Base-by-base conservation (phyloP, 768 basidiomycete species). In the Agaricus blazei region DNA sequence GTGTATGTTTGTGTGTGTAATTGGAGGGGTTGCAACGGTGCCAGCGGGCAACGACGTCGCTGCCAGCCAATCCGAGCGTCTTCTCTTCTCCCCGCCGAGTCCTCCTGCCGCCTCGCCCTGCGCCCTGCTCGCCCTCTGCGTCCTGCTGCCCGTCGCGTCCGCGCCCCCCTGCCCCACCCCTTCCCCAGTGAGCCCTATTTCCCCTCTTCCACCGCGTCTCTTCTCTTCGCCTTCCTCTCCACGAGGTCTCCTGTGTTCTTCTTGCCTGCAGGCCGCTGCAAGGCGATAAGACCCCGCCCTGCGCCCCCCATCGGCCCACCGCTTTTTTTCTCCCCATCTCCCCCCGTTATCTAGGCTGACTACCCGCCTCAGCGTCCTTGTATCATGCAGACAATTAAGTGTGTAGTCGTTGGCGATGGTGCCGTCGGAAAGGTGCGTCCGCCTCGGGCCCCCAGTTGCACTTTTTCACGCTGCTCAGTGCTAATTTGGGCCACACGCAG, bases 341-440 rank as follows among this genome's bases (percentile, higher is more conserved):
- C 15, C 48, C 53, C 24, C 61, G 52, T 48, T 59, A 52, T 57
- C 38, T 54, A 57, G 58, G 42, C 38, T 58, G 47, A 46, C 48
- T 57, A 7, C 56, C 56, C 62, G 31, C 24, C 37, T 40, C 62
- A 59, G 59, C 52, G 51, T 59, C 57, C 54, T 54, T 56, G 54
- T 50, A 58, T 50, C 59, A 96, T 96, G 93, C 93, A 97, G 70
- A 97, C 94, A 53, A 97, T 96, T 71, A 96, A 97, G 76, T 95
- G 93, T 73, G 93, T 96, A 68, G 94, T 94, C 54, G 94, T 96
- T 62, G 93, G 93, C 67, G 94, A 96, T 79, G 94, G 93, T 87
- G 93, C 93, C 65, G 93, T 96, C 62, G 93, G 93, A 76, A 97
- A 97, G 88, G 93, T 93, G 67, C 63, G 88, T 74, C 59, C 59